Evolutionary conservation across 495 filamentous ascomycete species (phyloP), one percentile per base, ranked within the genome.

Genomic region (Sordaria brevicollis): DNA sequence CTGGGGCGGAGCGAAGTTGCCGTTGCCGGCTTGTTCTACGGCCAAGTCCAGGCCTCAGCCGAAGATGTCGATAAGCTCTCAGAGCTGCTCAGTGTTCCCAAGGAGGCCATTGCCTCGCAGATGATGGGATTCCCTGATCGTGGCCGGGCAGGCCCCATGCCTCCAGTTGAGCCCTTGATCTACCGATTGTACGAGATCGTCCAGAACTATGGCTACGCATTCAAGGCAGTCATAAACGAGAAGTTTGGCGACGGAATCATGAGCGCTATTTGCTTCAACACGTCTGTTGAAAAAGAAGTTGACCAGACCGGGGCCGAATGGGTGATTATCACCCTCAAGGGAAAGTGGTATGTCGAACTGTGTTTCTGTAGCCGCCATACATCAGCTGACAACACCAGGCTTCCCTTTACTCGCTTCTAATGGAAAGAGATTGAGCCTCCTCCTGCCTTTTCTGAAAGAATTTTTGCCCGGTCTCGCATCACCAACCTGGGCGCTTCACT

Each of bases 221-320:
- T 95, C 80, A 98, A 98, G 86, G 94, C 93, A 7, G 85, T 99
- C 9, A 79, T 99, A 79, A 99, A 99, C 77, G 95, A 99, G 87
- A 99, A 97, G 84, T 97, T 99, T 82, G 95, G 95, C 0, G 95
- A 99, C 80, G 95, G 95, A 0, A 99, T 99, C 75, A 97, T 99
- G 95, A 96, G 93, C 76, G 95, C 94, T 0, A 97, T 99, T 77
- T 87, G 89, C 7, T 99, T 99, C 77, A 90, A 88, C 41, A 96
- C 93, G 1, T 94, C 93, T 80, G 92, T 99, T 15, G 93, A 97
- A 82, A 97, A 97, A 86, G 95, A 99, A 87, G 88, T 88, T 8
- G 95, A 97, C 81, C 85, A 88, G 68, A 85, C 91, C 75, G 94
- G 93, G 13, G 76, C 78, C 21, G 65, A 77, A 41, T 85, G 94